Base-by-base conservation (phyloP, 176 grass and related monocot genomes). In the Bonia amplexicaulis region DNA sequence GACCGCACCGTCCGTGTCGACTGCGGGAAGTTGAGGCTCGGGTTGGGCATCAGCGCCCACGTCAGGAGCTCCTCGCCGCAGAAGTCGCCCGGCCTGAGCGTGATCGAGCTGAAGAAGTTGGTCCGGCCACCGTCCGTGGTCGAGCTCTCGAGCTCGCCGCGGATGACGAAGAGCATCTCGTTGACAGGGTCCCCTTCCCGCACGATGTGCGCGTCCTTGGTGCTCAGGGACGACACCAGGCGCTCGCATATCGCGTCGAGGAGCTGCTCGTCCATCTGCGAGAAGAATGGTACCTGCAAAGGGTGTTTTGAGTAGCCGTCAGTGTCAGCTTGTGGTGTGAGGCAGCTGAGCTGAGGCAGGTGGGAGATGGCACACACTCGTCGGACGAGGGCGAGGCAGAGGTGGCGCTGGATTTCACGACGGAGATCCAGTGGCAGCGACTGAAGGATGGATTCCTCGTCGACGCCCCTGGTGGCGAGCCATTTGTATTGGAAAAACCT, bases 401-500 rank as follows among this genome's bases (percentile, higher is more conserved):
- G 87, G 82, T 98, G 96, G 1, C 96, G 91, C 80, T 98, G 96
- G 82, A 98, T 98, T 77, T 93, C 96, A 19, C 96, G 96, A 10
- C 96, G 96, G 65, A 98, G 88, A 76, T 98, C 96, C 29, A 98
- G 87, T 0, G 96, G 96, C 14, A 95, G 70, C 15, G 93, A 95
- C 65, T 85, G 96, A 2, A 94, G 90, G 87, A 98, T 92, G 35
- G 96, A 92, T 48, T 98, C 96, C 70, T 98, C 96, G 39, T 98
- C 93, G 0, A 98, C 96, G 68, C 96, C 96, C 22, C 96, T 85
- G 2, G 93, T 98, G 1, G 96, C 93, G 0, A 98, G 89, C 96
- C 96, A 98, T 68, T 98, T 98, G 81, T 98, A 98, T 63, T 93
- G 96, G 74, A 98, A 94, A 81, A 98, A 98, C 37, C 96, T 58